A percentile compares a stretch with the other conserved stretches of the same genome.
These are phyloP conservation scores for Rubus parviflorus DNA, from an alignment of 306 rosid species.

Conservation along the genomic window DNA sequence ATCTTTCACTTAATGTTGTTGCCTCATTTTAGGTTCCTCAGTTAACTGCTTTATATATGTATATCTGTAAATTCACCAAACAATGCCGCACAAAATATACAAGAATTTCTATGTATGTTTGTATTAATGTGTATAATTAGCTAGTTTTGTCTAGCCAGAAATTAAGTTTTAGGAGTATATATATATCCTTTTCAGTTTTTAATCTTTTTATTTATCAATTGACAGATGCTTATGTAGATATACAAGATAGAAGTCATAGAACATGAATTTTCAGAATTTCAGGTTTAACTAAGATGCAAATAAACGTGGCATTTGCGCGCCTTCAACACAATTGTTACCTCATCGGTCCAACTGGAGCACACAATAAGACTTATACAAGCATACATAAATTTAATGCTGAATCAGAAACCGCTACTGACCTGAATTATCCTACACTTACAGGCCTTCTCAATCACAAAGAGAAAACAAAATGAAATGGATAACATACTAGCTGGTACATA, in stretches of 20 bases:
- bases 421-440: constrained; percentile 17
- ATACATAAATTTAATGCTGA: background rate
- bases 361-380: constrained; percentile 3
- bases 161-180: background rate
- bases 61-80: background rate
- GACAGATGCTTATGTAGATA: background rate
- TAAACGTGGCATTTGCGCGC: background rate
- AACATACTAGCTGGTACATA: background rate
- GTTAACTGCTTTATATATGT: too few relatives aligned
- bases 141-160: background rate
- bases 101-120: background rate
- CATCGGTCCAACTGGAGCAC: background rate
- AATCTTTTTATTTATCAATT: background rate
- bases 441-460: constrained; percentile 14
- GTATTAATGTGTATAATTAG: background rate
- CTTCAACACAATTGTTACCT: background rate
- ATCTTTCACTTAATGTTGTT: background rate
- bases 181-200: too few relatives aligned
- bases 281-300: background rate
- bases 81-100: background rate
- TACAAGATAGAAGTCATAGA: background rate
- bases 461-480: constrained; percentile 11
- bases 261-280: background rate
- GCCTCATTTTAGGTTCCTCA: background rate
- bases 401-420: constrained; percentile 1